Conservation (phyloP, 2,329 filamentous ascomycete genomes). For the Cordyceps cateniannulata region DNA sequence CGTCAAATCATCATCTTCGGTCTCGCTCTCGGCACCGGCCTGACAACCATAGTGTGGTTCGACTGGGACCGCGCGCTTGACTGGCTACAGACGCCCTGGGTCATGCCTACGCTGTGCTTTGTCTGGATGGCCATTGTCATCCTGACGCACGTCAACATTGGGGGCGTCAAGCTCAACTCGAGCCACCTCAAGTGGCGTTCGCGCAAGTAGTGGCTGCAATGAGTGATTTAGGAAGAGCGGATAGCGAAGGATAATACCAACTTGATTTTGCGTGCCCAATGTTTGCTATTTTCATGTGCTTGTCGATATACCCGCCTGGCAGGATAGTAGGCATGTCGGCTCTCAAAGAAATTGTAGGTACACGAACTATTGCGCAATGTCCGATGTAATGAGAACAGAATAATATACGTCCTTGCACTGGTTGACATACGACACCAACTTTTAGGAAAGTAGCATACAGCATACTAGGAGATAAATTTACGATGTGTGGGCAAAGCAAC, state of each 20-base stretch:
- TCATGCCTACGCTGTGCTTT: slow-evolving; percentile 27
- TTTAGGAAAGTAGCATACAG: too few species aligned
- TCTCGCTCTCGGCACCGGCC: slow-evolving; percentile 24
- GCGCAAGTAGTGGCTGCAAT: background rate
- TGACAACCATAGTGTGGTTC: slow-evolving; percentile 23
- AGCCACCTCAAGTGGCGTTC: slow-evolving; percentile 6
- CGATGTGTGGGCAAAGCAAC: too few species aligned
- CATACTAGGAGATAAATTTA: too few species aligned
- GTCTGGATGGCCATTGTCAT: slow-evolving; percentile 28
- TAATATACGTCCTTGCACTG: too few species aligned
- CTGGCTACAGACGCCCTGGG: slow-evolving; percentile 26
- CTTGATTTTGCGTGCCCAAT: background rate
- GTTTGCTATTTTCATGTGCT: background rate
- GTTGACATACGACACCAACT: too few species aligned
- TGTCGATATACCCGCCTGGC: too few species aligned
- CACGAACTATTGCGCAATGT: too few species aligned
- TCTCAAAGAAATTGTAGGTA: too few species aligned
- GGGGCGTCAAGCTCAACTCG: slow-evolving; percentile 14
- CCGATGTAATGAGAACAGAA: too few species aligned
- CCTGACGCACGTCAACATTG: slow-evolving; percentile 23
- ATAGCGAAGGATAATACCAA: background rate
- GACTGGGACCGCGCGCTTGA: slow-evolving; percentile 8
- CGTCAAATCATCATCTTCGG: slow-evolving; percentile 24
- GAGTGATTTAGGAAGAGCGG: background rate
- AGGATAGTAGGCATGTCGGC: too few species aligned